Evolutionary conservation across 1,284 basidiomycete genomes (phyloP).

Genomic region (Melampsora larici-populina): DNA sequence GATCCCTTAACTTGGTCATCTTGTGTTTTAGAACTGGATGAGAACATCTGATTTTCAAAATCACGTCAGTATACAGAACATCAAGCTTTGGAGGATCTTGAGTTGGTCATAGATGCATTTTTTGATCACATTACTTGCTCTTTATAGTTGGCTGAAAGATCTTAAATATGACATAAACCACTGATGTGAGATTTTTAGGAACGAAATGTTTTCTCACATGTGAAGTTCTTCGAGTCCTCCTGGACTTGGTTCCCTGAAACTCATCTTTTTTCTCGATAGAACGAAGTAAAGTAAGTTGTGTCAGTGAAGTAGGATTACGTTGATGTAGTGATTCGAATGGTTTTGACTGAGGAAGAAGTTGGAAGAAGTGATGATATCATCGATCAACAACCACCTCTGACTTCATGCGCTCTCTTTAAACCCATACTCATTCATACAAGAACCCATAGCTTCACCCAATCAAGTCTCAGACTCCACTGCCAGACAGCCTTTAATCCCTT

Average conservation of each 20-base stretch:
- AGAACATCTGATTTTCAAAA: conserved; percentile 48
- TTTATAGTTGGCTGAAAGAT: background rate
- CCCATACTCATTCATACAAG: no score
- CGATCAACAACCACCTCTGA: no score
- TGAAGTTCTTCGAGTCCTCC: background rate
- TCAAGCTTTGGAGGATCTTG: background rate
- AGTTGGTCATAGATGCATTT: background rate
- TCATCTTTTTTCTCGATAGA: background rate
- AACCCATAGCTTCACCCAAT: no score
- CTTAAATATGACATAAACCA: background rate
- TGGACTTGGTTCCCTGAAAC: background rate
- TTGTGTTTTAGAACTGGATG: conserved; percentile 72
- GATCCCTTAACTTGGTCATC: conserved; percentile 67
- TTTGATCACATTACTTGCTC: background rate
- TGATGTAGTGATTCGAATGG: no score
- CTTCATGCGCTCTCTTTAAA: no score
- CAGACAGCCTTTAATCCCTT: no score
- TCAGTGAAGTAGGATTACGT: no score
- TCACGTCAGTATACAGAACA: background rate
- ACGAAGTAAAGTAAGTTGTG: no score
- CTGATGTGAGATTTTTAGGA: background rate
- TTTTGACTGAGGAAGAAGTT: no score
- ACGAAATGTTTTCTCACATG: background rate
- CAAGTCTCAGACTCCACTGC: no score
- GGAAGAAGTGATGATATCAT: no score